Evolutionary conservation across 2,329 filamentous ascomycete species (phyloP), one percentile per base, ranked within the genome.

Genomic region (Graphilbum sp.): DNA sequence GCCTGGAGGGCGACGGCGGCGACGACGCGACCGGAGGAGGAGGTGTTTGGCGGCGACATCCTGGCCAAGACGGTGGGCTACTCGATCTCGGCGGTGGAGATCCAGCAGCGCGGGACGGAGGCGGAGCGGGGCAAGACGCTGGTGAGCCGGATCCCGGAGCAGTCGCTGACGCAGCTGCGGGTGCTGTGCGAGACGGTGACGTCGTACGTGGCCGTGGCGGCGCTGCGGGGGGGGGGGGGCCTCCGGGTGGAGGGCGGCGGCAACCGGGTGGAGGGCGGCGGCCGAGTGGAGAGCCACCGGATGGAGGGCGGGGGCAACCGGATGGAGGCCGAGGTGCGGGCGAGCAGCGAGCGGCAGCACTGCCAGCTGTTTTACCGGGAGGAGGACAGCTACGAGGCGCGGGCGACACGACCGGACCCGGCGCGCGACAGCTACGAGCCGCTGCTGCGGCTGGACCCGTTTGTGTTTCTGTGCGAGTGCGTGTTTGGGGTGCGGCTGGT

Each of bases 41-140:
- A 72, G 40, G 53, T 78, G 5, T 60, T 58, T 39, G 59, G 55
- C 18, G 70, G 68, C 41, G 75, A 81, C 48, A 67, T 69, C 1
- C 56, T 86, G 11, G 69, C 75, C 13, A 66, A 67, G 41, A 64
- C 75, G 2, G 74, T 95, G 13, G 88, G 84, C 2, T 85, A 77
- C 53, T 88, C 87, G 0, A 86, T 98, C 41, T 79, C 86, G 9
- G 77, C 86, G 0, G 76, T 83, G 4, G 90, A 98, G 58, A 94
- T 96, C 46, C 79, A 87, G 45, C 86, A 95, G 54, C 79, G 90
- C 48, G 90, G 90, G 7, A 66, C 85, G 4, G 80, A 84, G 48
- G 75, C 76, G 18, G 72, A 80, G 45, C 69, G 72, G 34, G 79
- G 82, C 38, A 67, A 75, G 55, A 88, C 80, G 5, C 61, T 96